Base-by-base conservation (phyloP, 805 yeast genomes). In the Wickerhamomyces tratensis region DNA sequence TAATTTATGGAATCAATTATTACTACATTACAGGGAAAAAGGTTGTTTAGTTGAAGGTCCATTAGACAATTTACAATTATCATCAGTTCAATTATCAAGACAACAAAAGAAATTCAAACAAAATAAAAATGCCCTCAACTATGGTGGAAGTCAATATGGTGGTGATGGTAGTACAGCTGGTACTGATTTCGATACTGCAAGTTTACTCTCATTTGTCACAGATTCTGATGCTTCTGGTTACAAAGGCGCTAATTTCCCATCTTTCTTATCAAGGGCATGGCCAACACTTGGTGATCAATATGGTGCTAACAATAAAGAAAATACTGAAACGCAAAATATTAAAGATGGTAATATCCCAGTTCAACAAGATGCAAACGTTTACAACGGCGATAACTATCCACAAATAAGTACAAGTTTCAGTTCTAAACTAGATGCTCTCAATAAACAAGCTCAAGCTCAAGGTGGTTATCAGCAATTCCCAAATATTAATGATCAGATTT, bases 21-120 rank as follows among this genome's bases (percentile, higher is more conserved):
- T 89, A 50, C 62, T 76, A 38, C 94, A 86, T 57, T 88, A 76
- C 64, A 72, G 95, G 62, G 91, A 86, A 51, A 76, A 74, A 43
- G 95, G 95, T 1, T 84, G 94, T 61, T 66, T 89, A 31, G 97
- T 89, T 27, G 96, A 89, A 59, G 97, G 97, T 10, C 78, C 86
- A 2, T 68, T 89, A 49, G 91, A 83, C 45, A 84, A 79, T 51
- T 69, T 89, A 48, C 93, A 82, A 57, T 63, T 83, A 40, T 79
- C 88, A 46, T 68, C 81, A 44, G 79, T 83, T 25, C 82, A 76
- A 48, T 66, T 69, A 46, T 59, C 57, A 20, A 63, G 58, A 48
- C 63, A 63, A 14, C 33, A 39, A 20, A 36, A 41, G 11, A 47
- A 41, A 29, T 41, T 35, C 38, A 46, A 40, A 39, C 29, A 35